Base-by-base conservation (phyloP, 352 stramenopile genomes). In the Pythium utonaiense region DNA sequence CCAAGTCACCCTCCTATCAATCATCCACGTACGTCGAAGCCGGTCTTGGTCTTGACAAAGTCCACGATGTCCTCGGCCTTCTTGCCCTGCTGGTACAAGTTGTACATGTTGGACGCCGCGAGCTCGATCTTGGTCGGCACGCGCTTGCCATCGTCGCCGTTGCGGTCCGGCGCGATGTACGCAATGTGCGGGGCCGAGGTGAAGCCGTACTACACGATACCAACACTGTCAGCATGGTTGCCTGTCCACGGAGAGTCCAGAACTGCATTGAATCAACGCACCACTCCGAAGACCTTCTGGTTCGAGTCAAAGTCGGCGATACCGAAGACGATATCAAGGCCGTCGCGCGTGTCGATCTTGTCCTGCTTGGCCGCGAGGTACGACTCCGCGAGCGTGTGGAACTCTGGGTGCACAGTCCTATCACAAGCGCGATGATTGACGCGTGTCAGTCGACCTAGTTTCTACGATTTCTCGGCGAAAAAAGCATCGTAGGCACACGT, bases 11-110 rank as follows among this genome's bases (percentile, higher is more conserved):
- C n/a, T n/a, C n/a, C n/a, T n/a, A n/a, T n/a, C n/a, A n/a, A n/a
- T n/a, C n/a, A n/a, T n/a, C 17, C 0, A 67, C 67, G 53, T 58
- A 86, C 79, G n/a, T 92, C 80, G 49, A 93, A 91, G 58, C 86
- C 86, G 8, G 86, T 93, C 60, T 90, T 88, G 36, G 88, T 75
- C 71, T 86, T 86, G 55, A 95, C 75, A 52, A 92, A 95, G 16
- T 65, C 47, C 49, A 75, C 72, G 49, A 95, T 80, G 41, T 77
- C 41, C 40, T 95, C 83, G 3, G 86, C 86, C 16, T 77, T 63
- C 50, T 88, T 90, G 60, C 86, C 83, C 49, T 78, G 68, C 48
- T 82, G 80, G 68, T 93, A 92, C 17, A 92, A 69, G 64, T 90
- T 93, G 72, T 87, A 92, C 38, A 91, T 62, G 67, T 95, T 70